Percentiles rank a stretch among this genome's conserved stretches.
These are phyloP conservation scores for Patellaria atrata DNA, from an alignment of 495 filamentous ascomycete genomes.

Conservation along the genomic window DNA sequence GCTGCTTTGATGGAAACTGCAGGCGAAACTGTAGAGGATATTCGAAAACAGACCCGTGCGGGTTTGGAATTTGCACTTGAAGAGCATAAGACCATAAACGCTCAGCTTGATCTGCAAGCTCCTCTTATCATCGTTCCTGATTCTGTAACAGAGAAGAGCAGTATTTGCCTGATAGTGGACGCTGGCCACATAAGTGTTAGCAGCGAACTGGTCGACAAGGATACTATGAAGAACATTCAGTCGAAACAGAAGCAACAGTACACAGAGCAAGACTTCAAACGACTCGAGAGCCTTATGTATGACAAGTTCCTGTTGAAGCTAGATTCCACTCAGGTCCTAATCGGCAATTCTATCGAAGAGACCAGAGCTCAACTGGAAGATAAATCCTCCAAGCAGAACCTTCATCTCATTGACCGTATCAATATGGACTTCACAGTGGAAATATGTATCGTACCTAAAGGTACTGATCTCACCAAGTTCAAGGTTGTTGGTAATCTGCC, in stretches of 20 bases:
- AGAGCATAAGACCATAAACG: conserved; percentile 96
- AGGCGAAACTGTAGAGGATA: conserved; percentile 83
- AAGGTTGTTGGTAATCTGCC: conserved; percentile 83
- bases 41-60: conserved; percentile 88
- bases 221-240: conserved; percentile 75
- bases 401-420: conserved; percentile 91
- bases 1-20: conserved; percentile 86
- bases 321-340: conserved; percentile 84
- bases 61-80: conserved; percentile 90
- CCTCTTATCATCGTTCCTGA: conserved; percentile 93
- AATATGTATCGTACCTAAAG: conserved; percentile 85
- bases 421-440: conserved; percentile 91
- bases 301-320: conserved; percentile 88
- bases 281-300: conserved; percentile 82
- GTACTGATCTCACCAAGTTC: conserved; percentile 83
- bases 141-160: conserved; percentile 63
- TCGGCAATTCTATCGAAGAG: conserved; percentile 84
- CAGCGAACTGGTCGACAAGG: conserved; percentile 83
- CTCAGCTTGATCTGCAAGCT: conserved; percentile 87
- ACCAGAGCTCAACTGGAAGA: conserved; percentile 71
- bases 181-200: conserved; percentile 89
- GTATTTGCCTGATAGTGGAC: conserved; percentile 83
- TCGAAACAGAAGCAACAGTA: conserved; percentile 79
- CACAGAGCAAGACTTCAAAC: conserved; percentile 74
- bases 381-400: conserved; percentile 50